A percentile compares a stretch with the other conserved stretches of the same genome.
Evolutionary conservation across 306 rosid genomes (phyloP).

Genomic region (Vigna nakashimae): DNA sequence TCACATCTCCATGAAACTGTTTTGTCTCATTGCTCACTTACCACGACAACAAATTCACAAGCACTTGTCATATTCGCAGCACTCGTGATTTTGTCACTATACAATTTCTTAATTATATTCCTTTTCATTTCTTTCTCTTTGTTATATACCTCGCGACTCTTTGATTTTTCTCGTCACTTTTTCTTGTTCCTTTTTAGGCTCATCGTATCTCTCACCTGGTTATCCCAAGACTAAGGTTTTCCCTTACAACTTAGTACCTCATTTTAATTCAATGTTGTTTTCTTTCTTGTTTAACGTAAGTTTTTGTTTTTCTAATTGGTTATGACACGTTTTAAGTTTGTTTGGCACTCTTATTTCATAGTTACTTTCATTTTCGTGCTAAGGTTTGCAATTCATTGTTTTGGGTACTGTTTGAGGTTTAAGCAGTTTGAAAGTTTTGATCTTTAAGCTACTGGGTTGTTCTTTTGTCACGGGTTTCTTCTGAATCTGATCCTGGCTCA

Average conservation of each 20-base stretch:
- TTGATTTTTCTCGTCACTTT: not conserved
- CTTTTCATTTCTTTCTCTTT: not conserved
- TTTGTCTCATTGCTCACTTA: not conserved
- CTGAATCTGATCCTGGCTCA: slow-evolving; percentile 19
- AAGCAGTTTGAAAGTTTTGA: not conserved
- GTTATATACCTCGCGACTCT: not conserved
- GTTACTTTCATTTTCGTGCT: not conserved
- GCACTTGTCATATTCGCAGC: not conserved
- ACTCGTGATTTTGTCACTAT: slow-evolving; percentile 30
- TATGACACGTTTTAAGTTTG: slow-evolving; percentile 1
- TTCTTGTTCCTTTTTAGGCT: not conserved
- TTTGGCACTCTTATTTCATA: not conserved
- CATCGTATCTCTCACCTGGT: not conserved
- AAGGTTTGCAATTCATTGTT: not conserved
- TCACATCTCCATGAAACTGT: not conserved
- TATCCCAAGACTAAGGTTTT: slow-evolving; percentile 15
- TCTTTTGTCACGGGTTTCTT: slow-evolving; percentile 26
- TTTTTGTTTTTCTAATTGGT: not conserved
- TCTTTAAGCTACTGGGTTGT: slow-evolving; percentile 26
- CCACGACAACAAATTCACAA: not conserved
- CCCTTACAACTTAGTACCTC: not conserved
- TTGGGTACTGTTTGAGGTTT: slow-evolving; percentile 7
- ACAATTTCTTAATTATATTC: not conserved
- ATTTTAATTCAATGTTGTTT: slow-evolving; percentile 3
- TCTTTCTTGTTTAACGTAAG: not conserved